A percentile compares a stretch with the other conserved stretches of the same genome.
These are phyloP conservation scores for Thermomucor indicae-seudaticae DNA, from an alignment of 371 early-diverging fungal genomes.

Conservation along the genomic window DNA sequence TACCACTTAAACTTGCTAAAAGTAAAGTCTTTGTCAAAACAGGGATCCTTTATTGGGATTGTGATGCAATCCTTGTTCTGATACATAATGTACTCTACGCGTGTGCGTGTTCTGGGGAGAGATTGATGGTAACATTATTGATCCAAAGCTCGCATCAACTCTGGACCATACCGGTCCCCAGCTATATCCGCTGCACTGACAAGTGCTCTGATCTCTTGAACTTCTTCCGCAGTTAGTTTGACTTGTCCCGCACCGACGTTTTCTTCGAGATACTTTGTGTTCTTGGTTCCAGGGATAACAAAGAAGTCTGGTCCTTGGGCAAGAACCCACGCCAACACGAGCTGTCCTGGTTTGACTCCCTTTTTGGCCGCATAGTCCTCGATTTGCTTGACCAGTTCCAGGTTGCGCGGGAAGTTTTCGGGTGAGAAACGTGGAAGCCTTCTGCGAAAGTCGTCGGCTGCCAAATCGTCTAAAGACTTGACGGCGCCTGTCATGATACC, in stretches of 20 bases:
- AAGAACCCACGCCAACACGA: conserved; percentile 59
- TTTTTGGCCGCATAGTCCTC: conserved; percentile 40
- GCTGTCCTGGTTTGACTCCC: conserved; percentile 34
- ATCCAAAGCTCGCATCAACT: too few species aligned
- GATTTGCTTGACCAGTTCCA: conserved; percentile 50
- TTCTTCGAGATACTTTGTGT: conserved; percentile 47
- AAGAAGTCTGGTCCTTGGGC: conserved; percentile 36
- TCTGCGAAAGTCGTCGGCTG: conserved; percentile 41
- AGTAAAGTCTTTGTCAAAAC: too few species aligned
- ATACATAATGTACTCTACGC: too few species aligned
- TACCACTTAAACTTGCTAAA: too few species aligned
- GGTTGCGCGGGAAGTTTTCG: conserved; percentile 48
- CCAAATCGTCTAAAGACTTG: conserved; percentile 43
- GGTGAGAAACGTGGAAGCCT: conserved; percentile 43
- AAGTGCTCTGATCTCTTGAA: conserved; percentile 33
- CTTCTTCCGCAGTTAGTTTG: conserved; percentile 37
- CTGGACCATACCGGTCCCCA: neutral
- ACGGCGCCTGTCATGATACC: conserved; percentile 54
- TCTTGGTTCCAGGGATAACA: conserved; percentile 54
- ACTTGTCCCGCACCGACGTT: conserved; percentile 38
- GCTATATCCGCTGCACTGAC: conserved; percentile 3
- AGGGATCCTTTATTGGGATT: too few species aligned
- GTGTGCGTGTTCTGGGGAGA: too few species aligned
- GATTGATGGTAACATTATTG: too few species aligned
- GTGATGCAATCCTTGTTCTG: too few species aligned